Conservation (phyloP, 2,329 filamentous ascomycete genomes). For the Hortaea sp. region DNA sequence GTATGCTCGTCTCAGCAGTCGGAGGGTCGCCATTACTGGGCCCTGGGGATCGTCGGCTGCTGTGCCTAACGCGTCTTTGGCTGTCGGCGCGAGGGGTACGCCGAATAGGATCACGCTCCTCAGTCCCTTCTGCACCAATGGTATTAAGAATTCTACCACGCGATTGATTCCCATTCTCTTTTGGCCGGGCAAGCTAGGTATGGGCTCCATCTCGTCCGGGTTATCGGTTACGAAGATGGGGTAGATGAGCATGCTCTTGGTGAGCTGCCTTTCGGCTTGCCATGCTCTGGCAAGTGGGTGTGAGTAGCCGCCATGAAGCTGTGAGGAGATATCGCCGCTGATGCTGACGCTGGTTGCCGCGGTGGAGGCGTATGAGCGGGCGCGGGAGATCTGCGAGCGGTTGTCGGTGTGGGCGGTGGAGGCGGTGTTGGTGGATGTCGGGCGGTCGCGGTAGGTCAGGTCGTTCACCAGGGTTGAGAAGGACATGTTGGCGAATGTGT, state of each 20-base stretch:
- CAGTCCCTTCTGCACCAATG: slow-evolving; percentile 80
- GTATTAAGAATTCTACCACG: slow-evolving; percentile 71
- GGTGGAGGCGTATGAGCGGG: slow-evolving; percentile 41
- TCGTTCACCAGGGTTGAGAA: slow-evolving; percentile 45
- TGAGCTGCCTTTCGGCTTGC: slow-evolving; percentile 44
- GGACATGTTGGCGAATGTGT: slow-evolving; percentile 30
- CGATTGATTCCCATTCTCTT: slow-evolving; percentile 80
- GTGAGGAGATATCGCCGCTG: slow-evolving; percentile 40
- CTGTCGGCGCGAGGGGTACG: slow-evolving; percentile 69
- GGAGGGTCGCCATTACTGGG: slow-evolving; percentile 80
- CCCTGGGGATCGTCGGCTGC: slow-evolving; percentile 86
- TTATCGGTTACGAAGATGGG: slow-evolving; percentile 93
- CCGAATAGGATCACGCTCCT: slow-evolving; percentile 92
- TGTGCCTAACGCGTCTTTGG: slow-evolving; percentile 86
- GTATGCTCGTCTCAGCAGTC: slow-evolving; percentile 72
- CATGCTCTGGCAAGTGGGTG: slow-evolving; percentile 42
- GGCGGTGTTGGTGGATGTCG: slow-evolving; percentile 34
- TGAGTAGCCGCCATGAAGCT: slow-evolving; percentile 43
- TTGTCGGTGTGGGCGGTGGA: slow-evolving; percentile 32
- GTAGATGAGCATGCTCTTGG: slow-evolving; percentile 89
- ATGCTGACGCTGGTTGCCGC: slow-evolving; percentile 44
- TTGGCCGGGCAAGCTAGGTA: slow-evolving; percentile 86
- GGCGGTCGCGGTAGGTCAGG: slow-evolving; percentile 39
- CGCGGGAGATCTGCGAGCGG: slow-evolving; percentile 37
- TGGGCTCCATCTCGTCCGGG: slow-evolving; percentile 81